Percentiles rank a stretch among this genome's conserved stretches.
Evolutionary conservation across 352 stramenopile species (phyloP).

Genomic region (Thalassiosira pacifica): DNA sequence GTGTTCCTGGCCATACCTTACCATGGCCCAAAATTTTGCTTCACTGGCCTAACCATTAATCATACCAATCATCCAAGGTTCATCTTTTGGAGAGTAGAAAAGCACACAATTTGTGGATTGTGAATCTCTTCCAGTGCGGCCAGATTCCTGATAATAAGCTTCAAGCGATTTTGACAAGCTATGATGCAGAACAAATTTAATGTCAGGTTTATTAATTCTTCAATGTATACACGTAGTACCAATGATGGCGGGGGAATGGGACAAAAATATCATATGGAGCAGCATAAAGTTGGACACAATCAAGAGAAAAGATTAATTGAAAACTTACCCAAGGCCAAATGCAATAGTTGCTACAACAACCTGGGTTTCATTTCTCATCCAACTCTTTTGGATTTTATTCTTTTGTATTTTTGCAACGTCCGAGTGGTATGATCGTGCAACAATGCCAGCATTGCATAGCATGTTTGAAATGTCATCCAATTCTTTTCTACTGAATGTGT

Average conservation of each 20-base stretch:
- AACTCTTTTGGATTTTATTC: constrained; percentile 78
- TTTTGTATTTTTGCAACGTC: constrained; percentile 87
- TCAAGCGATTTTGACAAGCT: constrained; percentile 86
- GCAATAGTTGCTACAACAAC: constrained; percentile 94
- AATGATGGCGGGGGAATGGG: no score
- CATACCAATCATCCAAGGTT: constrained; percentile 78
- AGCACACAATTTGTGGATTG: constrained; percentile 88
- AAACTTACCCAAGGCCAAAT: constrained; percentile 91
- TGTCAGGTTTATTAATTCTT: constrained; percentile 55
- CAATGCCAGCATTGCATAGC: constrained; percentile 87
- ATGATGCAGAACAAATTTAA: constrained; percentile 92
- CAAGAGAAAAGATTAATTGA: no score
- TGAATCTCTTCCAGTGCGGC: constrained; percentile 92
- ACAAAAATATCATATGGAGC: no score
- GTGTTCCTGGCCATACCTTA: constrained; percentile 78
- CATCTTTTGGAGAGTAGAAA: constrained; percentile 87
- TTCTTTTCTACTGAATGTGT: constrained; percentile 92
- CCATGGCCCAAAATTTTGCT: constrained; percentile 76
- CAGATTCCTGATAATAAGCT: constrained; percentile 94
- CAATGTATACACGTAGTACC: no score
- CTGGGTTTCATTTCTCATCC: constrained; percentile 87
- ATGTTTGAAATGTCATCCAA: constrained; percentile 90
- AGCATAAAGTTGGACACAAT: no score
- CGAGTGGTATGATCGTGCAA: constrained; percentile 91
- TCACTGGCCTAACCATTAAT: constrained; percentile 70